Base-by-base conservation (phyloP, 805 yeast genomes). In the Naumovozyma castellii region DNA sequence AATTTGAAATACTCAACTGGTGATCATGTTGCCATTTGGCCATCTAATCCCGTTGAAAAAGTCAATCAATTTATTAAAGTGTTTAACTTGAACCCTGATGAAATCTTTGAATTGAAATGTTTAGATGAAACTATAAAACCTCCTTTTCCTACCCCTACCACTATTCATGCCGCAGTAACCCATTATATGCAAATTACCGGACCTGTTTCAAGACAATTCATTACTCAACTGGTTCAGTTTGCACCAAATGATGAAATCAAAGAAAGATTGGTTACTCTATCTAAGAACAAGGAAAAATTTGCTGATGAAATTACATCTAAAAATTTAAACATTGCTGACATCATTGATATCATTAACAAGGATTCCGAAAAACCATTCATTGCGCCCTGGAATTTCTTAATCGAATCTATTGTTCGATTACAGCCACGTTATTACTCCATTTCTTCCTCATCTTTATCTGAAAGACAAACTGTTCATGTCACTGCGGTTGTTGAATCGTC, bases 371-470 rank as follows among this genome's bases (percentile, higher is more conserved):
- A 75, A 13, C 90, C 97, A 97, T 49, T 57, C n/a, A 52, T 62
- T 14, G 82, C 90, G 37, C 96, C 97, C 29, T 81, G 88, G 68
- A 80, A 78, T 44, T 84, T 88, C 56, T 62, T 92, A 29, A 69
- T 88, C 51, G 98, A 90, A 67, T 72, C 82, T 28, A 61, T 90
- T 46, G 75, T 87, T 34, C 84, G 77, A 49, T 68, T 92, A 56
- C 94, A 84, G 61, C 95, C 97, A 31, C 88, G 98, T 63, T 90
- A 86, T 66, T 90, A 90, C 65, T 90, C 97, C n/a, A 90, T 90
- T 49, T 88, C 97, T 2, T 88, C 97, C 1, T 86, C 96, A 5
- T 80, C 94, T 1, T 62, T 76, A 38, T 71, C 78, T 41, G 92
- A 85, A 54, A 85, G 85, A 59, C 73, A 80, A 41, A 72, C 74